Evolutionary conservation across 441 rosid genomes (phyloP), one percentile per base, ranked within the genome.

Genomic region (Erodium texanum): DNA sequence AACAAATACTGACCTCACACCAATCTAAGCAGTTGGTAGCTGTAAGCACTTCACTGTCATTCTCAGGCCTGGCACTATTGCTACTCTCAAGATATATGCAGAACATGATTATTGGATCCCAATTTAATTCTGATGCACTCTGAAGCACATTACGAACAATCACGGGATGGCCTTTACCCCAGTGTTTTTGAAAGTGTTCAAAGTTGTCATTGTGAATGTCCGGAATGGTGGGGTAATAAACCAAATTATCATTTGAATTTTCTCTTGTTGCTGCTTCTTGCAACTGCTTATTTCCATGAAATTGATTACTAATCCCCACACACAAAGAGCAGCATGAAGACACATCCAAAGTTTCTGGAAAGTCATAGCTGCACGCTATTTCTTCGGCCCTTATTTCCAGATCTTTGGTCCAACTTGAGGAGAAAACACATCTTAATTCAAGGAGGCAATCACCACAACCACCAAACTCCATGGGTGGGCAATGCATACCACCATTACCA

Each of bases 141-240:
- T 66, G 82, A 79, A 92, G 87, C 73, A 92, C 92, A 80, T 84
- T 80, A 68, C 76, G 95, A 72, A 95, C 81, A 64, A 92, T 80
- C 61, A 92, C 95, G 10, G 99, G 98, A 70, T 95, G 98, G 72
- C 96, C 97, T 81, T 84, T 88, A 74, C 89, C 76, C 98, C 99
- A 95, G 70, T 95, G 98, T 79, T 87, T 86, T 84, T 90, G 99
- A 80, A 90, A 95, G 69, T 92, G 99, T 43, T 92, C 99, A 6
- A 87, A 77, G 72, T 82, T 92, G 77, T 89, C 95, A 66, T 76
- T 74, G 23, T 75, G 82, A 79, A 84, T 76, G 64, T 87, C 93
- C 65, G 63, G 11, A 45, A 76, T 67, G 54, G 84, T 71, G 16
- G 97, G 97, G 78, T 78, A 81, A 80, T 83, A 92, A 41, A 95